Evolutionary conservation across 805 yeast species (phyloP), one percentile per base, ranked within the genome.

Genomic region (Lipomyces japonicus): DNA sequence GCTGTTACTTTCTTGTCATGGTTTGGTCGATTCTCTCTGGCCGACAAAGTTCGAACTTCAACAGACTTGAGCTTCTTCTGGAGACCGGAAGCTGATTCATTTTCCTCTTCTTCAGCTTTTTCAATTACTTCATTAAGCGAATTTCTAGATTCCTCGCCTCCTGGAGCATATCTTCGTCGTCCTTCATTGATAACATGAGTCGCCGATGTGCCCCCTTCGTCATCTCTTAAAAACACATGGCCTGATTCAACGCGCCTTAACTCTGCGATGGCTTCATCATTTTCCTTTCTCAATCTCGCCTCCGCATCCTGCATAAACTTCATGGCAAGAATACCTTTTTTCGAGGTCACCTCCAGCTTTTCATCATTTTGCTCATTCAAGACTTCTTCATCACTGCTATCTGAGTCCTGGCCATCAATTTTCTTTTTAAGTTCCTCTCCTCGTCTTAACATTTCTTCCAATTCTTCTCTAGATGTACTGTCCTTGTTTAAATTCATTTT

Each of bases 221-320:
- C 68, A 12, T 66, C 70, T 21, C 64, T 71, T 24, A 63, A 62
- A 34, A 71, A 67, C 3, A 65, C 70, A 9, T 65, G 69, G 23
- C 76, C 79, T 36, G 67, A 66, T 38, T 76, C 74, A 45, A 78
- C 68, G 49, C 76, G 67, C 57, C 77, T 77, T 48, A 87, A 63
- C 42, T 72, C 71, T 51, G 73, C 76, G 38, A 81, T 65, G 28
- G 76, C 75, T 51, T 74, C 73, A 44, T 73, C 68, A 65, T 87
- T 90, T 38, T 75, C 80, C 46, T 76, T 74, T 51, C 74, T 76
- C 55, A 79, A 78, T 58, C 82, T 76, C 48, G 81, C 82, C 54
- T 84, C 95, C 1, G 97, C 97, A 53, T 84, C 84, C 58, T 76
- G 82, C 97, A 91, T 91, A 67, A 91, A 91, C 59, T 90, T 95